Evolutionary conservation across 2,329 filamentous ascomycete genomes (phyloP).

Genomic region (Penicillium crustosum): DNA sequence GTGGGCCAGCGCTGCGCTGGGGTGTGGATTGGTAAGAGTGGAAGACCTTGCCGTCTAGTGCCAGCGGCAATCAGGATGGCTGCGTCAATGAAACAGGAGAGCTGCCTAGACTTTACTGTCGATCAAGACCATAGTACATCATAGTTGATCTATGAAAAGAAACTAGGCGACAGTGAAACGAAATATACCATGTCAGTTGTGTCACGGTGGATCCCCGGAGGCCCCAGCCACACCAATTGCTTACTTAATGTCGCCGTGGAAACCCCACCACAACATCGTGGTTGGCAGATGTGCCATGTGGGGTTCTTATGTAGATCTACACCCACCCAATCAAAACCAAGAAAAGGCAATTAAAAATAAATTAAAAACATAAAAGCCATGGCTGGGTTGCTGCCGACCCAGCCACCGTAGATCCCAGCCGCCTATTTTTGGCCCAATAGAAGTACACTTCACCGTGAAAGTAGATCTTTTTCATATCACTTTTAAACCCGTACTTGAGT

Average conservation of each 20-base stretch:
- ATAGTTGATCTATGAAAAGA: slow-evolving; percentile 23
- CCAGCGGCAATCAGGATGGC: slow-evolving; percentile 5
- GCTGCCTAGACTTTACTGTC: neutral
- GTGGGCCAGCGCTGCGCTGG: slow-evolving; percentile 67
- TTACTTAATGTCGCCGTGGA: slow-evolving; percentile 7
- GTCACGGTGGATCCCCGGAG: slow-evolving; percentile 8
- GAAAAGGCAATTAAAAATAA: slow-evolving; percentile 4
- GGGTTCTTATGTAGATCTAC: neutral
- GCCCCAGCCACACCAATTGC: slow-evolving; percentile 24
- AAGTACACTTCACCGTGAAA: slow-evolving; percentile 9
- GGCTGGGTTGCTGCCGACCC: slow-evolving; percentile 15
- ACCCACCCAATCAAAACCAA: slow-evolving; percentile 4
- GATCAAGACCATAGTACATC: slow-evolving; percentile 6
- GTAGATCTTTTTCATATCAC: neutral
- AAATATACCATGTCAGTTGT: neutral
- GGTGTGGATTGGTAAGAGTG: slow-evolving; percentile 64
- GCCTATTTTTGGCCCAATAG: slow-evolving; percentile 22
- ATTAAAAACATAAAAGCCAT: slow-evolving; percentile 5
- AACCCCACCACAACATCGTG: slow-evolving; percentile 6
- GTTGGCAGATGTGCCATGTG: slow-evolving; percentile 7
- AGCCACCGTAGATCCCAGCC: slow-evolving; percentile 29
- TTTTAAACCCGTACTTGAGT: slow-evolving; percentile 4
- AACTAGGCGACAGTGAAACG: slow-evolving; percentile 22
- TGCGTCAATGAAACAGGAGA: slow-evolving; percentile 7
- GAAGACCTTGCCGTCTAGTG: slow-evolving; percentile 59